A percentile compares a stretch with the other conserved stretches of the same genome.
These are phyloP conservation scores for Protomyces lactucae-debilis DNA, from an alignment of 1,139 yeast species.

Conservation along the genomic window DNA sequence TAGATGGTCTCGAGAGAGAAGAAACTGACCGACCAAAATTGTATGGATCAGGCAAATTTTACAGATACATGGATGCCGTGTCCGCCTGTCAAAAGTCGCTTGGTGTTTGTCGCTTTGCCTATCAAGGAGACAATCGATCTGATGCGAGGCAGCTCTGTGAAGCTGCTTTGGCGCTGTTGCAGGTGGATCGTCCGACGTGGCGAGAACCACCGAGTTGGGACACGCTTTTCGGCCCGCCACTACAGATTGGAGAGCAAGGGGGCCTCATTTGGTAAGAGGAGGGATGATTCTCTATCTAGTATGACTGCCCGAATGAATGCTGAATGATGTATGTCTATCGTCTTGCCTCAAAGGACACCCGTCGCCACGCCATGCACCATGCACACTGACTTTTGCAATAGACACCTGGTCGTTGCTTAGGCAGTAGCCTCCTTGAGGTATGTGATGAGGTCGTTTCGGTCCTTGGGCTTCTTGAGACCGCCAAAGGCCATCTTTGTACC, in stretches of 20 bases:
- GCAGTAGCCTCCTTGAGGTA: constrained; percentile 37
- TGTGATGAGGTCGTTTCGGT: constrained; percentile 92
- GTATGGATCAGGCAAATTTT: constrained; percentile 2
- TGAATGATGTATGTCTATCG: neutral
- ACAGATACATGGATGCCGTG: neutral
- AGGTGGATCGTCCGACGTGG: constrained; percentile 38
- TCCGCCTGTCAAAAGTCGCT: neutral
- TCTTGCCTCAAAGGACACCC: too few species aligned
- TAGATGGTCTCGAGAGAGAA: neutral
- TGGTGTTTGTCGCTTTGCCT: constrained; percentile 1
- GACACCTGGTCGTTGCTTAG: neutral
- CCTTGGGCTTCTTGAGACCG: constrained; percentile 98
- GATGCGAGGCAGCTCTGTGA: constrained; percentile 12
- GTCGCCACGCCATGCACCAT: too few species aligned
- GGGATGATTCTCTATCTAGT: neutral
- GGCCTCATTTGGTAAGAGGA: constrained; percentile 58
- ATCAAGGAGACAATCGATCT: constrained; percentile 36
- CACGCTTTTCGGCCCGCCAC: constrained; percentile 72
- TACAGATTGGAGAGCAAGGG: constrained; percentile 65
- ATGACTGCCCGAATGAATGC: neutral
- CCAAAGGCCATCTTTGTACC: constrained; percentile 99
- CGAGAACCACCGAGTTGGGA: constrained; percentile 68
- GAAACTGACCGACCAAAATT: neutral
- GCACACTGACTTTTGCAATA: too few species aligned
- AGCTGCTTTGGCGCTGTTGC: neutral